Evolutionary conservation across 179 eudicot species (phyloP).

Genomic region (Sideroxylon spinosum): DNA sequence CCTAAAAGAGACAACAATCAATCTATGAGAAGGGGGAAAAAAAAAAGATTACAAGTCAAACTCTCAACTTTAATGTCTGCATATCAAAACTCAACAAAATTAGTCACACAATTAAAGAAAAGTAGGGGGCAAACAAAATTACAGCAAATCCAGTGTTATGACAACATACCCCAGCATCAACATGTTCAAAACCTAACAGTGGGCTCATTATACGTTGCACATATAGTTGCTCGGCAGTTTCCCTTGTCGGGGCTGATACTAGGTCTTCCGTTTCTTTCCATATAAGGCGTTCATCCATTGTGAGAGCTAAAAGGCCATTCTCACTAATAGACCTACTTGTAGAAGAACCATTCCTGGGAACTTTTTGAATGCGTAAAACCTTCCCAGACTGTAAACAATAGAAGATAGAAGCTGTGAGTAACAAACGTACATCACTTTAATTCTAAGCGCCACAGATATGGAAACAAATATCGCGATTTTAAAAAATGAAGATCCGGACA

Average conservation of each 20-base stretch:
- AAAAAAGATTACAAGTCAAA: neutral
- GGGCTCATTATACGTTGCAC: conserved; percentile 65
- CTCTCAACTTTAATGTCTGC: neutral
- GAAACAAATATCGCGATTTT: too few relatives aligned
- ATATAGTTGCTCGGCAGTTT: conserved; percentile 49
- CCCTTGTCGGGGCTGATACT: conserved; percentile 46
- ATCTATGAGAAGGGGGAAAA: too few relatives aligned
- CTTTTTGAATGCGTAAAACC: conserved; percentile 68
- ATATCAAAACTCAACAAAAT: neutral
- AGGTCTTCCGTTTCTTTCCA: conserved; percentile 55
- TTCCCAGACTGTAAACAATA: conserved; percentile 48
- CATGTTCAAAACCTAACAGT: conserved; percentile 59
- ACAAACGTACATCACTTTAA: neutral
- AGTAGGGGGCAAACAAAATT: neutral
- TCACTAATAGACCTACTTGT: conserved; percentile 18
- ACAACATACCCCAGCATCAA: conserved; percentile 78
- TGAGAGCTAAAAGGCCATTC: conserved; percentile 33
- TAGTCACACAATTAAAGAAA: neutral
- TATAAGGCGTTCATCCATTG: conserved; percentile 50
- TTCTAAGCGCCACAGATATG: too few relatives aligned
- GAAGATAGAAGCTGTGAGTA: neutral
- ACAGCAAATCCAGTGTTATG: neutral
- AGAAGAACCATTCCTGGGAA: conserved; percentile 32
- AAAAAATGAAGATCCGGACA: too few relatives aligned
- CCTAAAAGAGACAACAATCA: too few relatives aligned